Percentiles rank a stretch among this genome's conserved stretches.
Conservation (phyloP, 805 yeast species). For the Starmerella vaccinii region DNA sequence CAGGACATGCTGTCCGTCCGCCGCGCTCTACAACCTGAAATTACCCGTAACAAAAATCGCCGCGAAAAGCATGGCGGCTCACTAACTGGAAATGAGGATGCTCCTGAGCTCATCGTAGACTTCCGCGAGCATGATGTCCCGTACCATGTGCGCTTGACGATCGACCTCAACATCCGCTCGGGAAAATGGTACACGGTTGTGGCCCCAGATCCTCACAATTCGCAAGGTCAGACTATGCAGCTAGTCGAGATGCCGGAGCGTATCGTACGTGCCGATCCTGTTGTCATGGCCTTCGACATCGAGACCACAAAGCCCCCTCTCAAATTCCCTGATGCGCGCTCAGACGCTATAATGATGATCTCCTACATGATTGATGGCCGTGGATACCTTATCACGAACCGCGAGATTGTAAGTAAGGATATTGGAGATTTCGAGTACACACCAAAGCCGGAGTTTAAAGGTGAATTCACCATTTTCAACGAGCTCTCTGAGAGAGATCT, state of each 20-base stretch:
- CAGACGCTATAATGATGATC: slow-evolving; percentile 96
- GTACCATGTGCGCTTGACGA: slow-evolving; percentile 90
- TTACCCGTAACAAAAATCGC: slow-evolving; percentile 53
- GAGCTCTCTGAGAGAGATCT: slow-evolving; percentile 75
- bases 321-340: slow-evolving; percentile 84
- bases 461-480: slow-evolving; percentile 78
- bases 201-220: not conserved
- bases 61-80: slow-evolving; percentile 60
- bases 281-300: slow-evolving; percentile 90
- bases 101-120: slow-evolving; percentile 53
- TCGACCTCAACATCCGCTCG: slow-evolving; percentile 69
- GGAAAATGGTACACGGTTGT: slow-evolving; percentile 75
- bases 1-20: slow-evolving; percentile 68
- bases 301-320: slow-evolving; percentile 95
- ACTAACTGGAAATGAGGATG: slow-evolving; percentile 35
- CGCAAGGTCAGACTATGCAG: slow-evolving; percentile 39
- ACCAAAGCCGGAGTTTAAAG: slow-evolving; percentile 93
- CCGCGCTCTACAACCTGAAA: slow-evolving; percentile 55
- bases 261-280: slow-evolving; percentile 95
- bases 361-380: slow-evolving; percentile 99
- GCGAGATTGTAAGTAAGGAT: slow-evolving; percentile 89
- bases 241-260: slow-evolving; percentile 56
- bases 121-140: slow-evolving; percentile 94
- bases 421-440: slow-evolving; percentile 96
- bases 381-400: slow-evolving; percentile 84